phyloP scores from a whole-genome alignment of 306 rosid species.

The Lathyrus sativus region DNA sequence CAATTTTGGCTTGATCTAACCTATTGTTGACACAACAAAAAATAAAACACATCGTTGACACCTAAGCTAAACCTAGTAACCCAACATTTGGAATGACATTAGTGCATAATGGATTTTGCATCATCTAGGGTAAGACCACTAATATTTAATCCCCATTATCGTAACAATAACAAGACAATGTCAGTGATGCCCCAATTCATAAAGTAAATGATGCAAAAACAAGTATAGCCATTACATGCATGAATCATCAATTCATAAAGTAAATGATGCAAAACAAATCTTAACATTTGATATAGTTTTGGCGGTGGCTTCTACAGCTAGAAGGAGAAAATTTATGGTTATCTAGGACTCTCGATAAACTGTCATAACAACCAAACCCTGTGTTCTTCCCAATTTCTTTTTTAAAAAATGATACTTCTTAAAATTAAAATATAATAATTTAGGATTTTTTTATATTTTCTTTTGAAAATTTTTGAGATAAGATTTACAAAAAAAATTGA shows the following conservation, averaged over 20 bases:
- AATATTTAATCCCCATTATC: neutral
- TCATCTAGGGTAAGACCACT: neutral
- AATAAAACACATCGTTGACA: neutral
- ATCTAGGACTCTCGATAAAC: too few relatives aligned
- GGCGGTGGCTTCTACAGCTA: neutral
- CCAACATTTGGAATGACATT: neutral
- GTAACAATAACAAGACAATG: neutral
- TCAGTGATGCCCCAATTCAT: neutral
- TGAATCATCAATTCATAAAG: too few relatives aligned
- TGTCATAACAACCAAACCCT: too few relatives aligned
- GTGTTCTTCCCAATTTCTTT: too few relatives aligned
- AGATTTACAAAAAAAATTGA: too few relatives aligned
- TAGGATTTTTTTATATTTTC: too few relatives aligned
- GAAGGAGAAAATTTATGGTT: neutral
- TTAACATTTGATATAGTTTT: too few relatives aligned
- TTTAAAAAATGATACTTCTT: too few relatives aligned
- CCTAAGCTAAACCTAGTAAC: neutral
- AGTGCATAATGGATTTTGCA: neutral
- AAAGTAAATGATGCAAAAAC: neutral
- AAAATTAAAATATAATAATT: too few relatives aligned
- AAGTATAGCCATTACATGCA: too few relatives aligned
- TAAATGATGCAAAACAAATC: too few relatives aligned
- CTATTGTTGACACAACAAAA: neutral
- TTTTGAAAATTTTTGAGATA: too few relatives aligned
- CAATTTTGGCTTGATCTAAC: neutral